Evolutionary conservation across 768 basidiomycete genomes (phyloP).

Genomic region (Mycena chlorophos): DNA sequence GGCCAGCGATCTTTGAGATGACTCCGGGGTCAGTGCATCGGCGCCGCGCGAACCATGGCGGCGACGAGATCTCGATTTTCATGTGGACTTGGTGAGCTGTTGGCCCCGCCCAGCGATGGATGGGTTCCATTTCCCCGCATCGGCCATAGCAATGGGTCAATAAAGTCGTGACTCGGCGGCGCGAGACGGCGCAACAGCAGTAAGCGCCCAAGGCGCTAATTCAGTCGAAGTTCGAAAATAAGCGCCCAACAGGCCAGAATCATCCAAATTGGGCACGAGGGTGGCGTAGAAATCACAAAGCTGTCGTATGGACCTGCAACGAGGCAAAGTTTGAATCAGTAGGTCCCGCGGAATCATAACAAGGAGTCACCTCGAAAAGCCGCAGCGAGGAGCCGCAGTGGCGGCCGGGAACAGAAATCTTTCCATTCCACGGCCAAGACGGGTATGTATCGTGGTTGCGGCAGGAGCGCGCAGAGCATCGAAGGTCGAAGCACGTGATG

Average conservation of each 20-base stretch:
- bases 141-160: not conserved
- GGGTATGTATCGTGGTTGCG: no score
- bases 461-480: no score
- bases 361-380: conserved; percentile 3
- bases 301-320: not conserved
- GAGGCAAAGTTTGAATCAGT: not conserved
- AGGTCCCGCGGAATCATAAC: not conserved
- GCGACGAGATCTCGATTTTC: not conserved
- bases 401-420: not conserved
- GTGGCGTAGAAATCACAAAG: no score
- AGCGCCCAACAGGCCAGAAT: not conserved
- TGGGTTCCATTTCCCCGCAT: not conserved
- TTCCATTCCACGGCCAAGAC: no score
- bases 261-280: not conserved
- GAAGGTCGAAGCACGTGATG: no score
- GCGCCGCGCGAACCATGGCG: not conserved
- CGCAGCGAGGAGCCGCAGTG: conserved; percentile 5
- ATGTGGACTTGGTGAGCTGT: not conserved
- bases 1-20: not conserved
- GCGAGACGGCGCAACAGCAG: not conserved
- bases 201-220: not conserved
- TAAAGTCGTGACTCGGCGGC: not conserved
- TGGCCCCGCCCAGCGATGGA: not conserved
- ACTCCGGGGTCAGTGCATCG: not conserved
- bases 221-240: not conserved